Percentiles rank a stretch among this genome's conserved stretches.
Conservation (phyloP, 2,329 filamentous ascomycete species). For the Penicillium hesseltinei region DNA sequence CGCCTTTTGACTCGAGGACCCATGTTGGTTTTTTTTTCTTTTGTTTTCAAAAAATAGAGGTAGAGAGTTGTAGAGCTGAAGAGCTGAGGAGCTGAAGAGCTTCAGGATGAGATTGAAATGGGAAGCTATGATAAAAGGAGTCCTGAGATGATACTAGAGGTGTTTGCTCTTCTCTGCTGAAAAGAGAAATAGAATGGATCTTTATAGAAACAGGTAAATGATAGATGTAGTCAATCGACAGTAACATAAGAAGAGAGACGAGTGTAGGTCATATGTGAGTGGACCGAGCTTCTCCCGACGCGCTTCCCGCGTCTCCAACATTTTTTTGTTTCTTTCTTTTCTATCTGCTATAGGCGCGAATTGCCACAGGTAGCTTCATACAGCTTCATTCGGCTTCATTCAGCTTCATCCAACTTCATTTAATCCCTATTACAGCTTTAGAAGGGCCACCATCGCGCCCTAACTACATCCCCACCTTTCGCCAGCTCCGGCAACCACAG, state of each 20-base stretch:
- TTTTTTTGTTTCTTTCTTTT: slow-evolving; percentile 21
- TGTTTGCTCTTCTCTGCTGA: not conserved
- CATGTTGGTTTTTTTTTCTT: slow-evolving; percentile 23
- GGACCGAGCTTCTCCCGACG: slow-evolving; percentile 26
- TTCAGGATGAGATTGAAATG: slow-evolving; percentile 2
- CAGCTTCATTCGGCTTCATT: not conserved
- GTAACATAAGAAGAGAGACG: not conserved
- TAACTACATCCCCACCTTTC: not conserved
- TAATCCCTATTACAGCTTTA: not conserved
- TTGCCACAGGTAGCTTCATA: not conserved
- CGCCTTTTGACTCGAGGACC: slow-evolving; percentile 30
- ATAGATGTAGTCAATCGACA: not conserved
- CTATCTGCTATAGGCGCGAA: not conserved
- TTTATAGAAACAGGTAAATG: not conserved
- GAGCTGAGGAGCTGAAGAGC: not conserved
- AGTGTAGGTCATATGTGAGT: slow-evolving; percentile 14
- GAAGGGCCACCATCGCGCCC: not conserved
- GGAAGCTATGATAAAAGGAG: not conserved
- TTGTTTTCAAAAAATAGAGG: not conserved
- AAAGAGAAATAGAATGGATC: not conserved
- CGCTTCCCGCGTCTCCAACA: slow-evolving; percentile 27
- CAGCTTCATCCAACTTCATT: not conserved
- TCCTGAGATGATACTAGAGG: not conserved
- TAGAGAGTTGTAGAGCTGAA: not conserved
- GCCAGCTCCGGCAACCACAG: slow-evolving; percentile 32